These are phyloP conservation scores for Cladosporium sp. DNA, from an alignment of 2,329 filamentous ascomycete species.

Conservation along the genomic window DNA sequence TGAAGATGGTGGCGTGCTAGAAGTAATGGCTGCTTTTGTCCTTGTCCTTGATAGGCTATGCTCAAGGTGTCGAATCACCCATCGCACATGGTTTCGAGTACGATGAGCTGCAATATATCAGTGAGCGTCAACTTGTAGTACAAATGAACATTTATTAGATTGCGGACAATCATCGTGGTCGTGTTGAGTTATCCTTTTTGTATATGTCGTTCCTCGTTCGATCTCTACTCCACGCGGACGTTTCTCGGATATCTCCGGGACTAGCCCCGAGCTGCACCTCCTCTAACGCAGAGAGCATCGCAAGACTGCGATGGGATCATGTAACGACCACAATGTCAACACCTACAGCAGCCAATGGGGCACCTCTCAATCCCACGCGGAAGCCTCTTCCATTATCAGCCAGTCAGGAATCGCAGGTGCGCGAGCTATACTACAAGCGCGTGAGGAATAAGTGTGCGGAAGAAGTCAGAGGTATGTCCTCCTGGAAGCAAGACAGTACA, in stretches of 20 bases:
- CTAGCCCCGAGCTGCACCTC: neutral
- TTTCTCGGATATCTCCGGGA: neutral
- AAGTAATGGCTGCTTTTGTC: neutral
- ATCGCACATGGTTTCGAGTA: neutral
- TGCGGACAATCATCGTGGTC: neutral
- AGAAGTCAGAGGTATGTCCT: conserved; percentile 48
- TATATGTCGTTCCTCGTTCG: neutral
- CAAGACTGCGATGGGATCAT: neutral
- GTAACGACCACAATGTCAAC: conserved; percentile 5
- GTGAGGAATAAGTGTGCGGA: conserved; percentile 73
- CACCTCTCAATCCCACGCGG: conserved; percentile 41
- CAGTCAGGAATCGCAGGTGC: conserved; percentile 77
- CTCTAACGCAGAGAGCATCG: neutral
- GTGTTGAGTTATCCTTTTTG: neutral
- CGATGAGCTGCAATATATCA: neutral
- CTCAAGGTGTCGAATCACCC: neutral
- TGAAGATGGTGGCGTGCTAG: neutral
- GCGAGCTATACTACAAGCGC: conserved; percentile 76
- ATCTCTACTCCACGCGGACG: neutral
- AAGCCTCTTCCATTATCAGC: conserved; percentile 84
- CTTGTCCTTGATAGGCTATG: neutral
- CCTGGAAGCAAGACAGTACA: neutral
- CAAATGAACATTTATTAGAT: too few species aligned
- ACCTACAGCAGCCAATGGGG: conserved; percentile 24
- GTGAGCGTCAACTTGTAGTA: neutral